Conservation (phyloP, 441 rosid genomes). For the Metrosideros polymorpha region DNA sequence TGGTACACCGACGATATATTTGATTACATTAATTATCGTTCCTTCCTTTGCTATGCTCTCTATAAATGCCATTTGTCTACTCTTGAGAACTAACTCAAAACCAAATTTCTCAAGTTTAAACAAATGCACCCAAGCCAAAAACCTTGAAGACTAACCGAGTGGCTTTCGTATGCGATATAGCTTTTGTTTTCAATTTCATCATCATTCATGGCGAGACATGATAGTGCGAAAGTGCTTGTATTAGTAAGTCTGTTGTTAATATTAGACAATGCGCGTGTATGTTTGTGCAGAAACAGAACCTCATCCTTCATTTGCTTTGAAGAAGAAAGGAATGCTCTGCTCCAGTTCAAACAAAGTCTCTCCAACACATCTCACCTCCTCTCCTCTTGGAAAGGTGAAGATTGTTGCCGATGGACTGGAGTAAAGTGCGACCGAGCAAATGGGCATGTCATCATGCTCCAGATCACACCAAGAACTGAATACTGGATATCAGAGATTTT, state of each 20-base stretch:
- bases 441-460: not conserved
- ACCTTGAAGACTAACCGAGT: not conserved
- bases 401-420: not conserved
- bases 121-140: not conserved
- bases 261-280: not conserved
- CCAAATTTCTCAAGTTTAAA: too few relatives aligned
- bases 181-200: not conserved
- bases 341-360: not conserved
- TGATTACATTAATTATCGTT: too few relatives aligned
- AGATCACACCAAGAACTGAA: rapidly evolving
- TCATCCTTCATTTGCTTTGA: not conserved
- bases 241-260: not conserved
- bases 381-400: not conserved
- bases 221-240: not conserved
- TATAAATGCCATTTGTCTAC: too few relatives aligned
- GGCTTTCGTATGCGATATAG: not conserved
- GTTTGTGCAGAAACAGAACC: not conserved
- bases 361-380: not conserved
- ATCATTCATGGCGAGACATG: not conserved
- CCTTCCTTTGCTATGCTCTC: too few relatives aligned
- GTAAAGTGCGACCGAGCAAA: not conserved
- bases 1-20: too few relatives aligned
- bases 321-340: not conserved
- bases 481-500: rapidly evolving
- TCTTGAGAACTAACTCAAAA: too few relatives aligned